Evolutionary conservation across 2,329 filamentous ascomycete genomes (phyloP), one percentile per base, ranked within the genome.

Genomic region (Botrytis paeoniae): DNA sequence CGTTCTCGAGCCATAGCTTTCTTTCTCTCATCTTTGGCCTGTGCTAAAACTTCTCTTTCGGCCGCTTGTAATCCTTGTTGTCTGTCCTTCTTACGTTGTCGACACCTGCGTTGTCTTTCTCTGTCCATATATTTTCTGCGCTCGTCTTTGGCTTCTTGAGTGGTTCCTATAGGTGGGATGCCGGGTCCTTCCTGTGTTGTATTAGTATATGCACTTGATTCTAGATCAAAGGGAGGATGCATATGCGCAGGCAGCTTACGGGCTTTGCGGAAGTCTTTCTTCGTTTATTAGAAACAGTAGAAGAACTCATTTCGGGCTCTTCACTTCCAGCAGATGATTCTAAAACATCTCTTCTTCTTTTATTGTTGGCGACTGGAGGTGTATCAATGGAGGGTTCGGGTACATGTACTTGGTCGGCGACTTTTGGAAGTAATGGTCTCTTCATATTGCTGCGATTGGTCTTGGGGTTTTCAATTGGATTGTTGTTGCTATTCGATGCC

Each of bases 21-120:
- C 25, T 70, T 70, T 39, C 69, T 64, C 41, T 70, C 69, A 39
- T 70, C 69, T 70, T 70, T 64, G 5, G 39, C 69, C 25, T 70
- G 41, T 14, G 57, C 43, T 4, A 51, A 29, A 22, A 29, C 59
- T 4, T 51, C 69, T 51, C 41, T 22, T 16, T 62, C 69, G 4
- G 7, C 57, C 41, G 32, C 39, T 22, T 70, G 69, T 43, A 51
- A 37, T 25, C 41, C 69, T 48, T 63, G 57, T 39, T 70, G 69
- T 12, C 48, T 71, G 4, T 54, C 41, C 69, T 65, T 71, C 45
- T 71, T 71, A 25, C 60, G 60, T 54, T 71, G 59, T 63, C 69
- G 41, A 22, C 61, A 63, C 45, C 60, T 65, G 35, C 69, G 60
- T 54, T 71, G 69, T 65, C 69, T 48, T 29, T 71, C 59, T 66